These are phyloP conservation scores for Jamesozyma gamospora DNA, from an alignment of 805 yeast species.

Conservation along the genomic window DNA sequence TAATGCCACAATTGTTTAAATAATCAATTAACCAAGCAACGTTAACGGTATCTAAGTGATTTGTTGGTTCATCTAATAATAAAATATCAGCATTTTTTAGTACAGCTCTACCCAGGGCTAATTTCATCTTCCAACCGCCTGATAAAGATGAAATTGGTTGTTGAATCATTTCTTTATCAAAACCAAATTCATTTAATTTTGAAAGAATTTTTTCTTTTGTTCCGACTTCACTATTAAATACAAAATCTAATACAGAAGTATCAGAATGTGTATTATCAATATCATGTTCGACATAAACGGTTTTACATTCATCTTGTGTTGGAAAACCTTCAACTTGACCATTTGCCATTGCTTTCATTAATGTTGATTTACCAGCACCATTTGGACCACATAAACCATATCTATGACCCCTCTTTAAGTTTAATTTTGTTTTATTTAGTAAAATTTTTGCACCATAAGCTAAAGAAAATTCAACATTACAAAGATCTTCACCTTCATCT, in stretches of 20 bases:
- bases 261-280: slow-evolving; percentile 94
- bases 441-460: slow-evolving; percentile 99
- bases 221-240: slow-evolving; percentile 57
- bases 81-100: slow-evolving; percentile 87
- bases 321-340: slow-evolving; percentile 99
- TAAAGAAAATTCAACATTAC: slow-evolving; percentile 99
- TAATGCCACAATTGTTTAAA: slow-evolving; percentile 91
- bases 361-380: slow-evolving; percentile 17
- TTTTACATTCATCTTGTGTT: slow-evolving; percentile 91
- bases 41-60: slow-evolving; percentile 96
- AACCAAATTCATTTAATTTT: slow-evolving; percentile 76
- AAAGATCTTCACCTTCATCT: slow-evolving; percentile 97
- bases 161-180: slow-evolving; percentile 76
- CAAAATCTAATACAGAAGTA: slow-evolving; percentile 81
- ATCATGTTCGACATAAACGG: slow-evolving; percentile 97
- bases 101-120: slow-evolving; percentile 96
- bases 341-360: slow-evolving; percentile 80
- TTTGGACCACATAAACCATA: slow-evolving; percentile 68
- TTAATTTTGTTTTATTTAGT: slow-evolving; percentile 96
- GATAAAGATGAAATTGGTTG: slow-evolving; percentile 91
- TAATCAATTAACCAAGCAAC: slow-evolving; percentile 98
- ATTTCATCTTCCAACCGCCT: slow-evolving; percentile 99
- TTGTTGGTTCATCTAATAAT: slow-evolving; percentile 53
- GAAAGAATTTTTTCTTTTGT: slow-evolving; percentile 53
- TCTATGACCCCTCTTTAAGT: slow-evolving; percentile 96